These are phyloP conservation scores for Debaryomyces sp. DNA, from an alignment of 1,139 yeast genomes.

Conservation along the genomic window DNA sequence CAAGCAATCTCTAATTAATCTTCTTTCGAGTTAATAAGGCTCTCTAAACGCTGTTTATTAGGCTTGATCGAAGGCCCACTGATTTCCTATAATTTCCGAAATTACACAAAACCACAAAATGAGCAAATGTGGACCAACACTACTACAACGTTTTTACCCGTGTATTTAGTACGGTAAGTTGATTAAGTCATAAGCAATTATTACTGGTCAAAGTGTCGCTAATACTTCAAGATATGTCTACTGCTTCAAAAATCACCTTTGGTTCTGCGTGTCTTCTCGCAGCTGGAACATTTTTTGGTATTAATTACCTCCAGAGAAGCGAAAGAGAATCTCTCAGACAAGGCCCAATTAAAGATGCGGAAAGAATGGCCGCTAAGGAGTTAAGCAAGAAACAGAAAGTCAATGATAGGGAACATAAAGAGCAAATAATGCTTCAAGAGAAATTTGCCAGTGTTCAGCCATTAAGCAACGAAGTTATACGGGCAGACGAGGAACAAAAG, in stretches of 20 bases:
- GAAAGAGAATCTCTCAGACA: constrained; percentile 73
- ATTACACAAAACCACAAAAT: constrained; percentile 1
- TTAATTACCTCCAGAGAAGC: constrained; percentile 65
- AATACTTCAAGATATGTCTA: constrained; percentile 51
- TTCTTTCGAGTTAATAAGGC: background rate
- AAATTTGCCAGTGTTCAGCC: constrained; percentile 71
- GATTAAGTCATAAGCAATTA: background rate
- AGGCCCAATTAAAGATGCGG: constrained; percentile 81
- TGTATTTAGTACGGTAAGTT: background rate
- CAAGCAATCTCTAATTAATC: background rate
- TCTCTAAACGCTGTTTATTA: background rate
- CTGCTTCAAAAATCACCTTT: constrained; percentile 71
- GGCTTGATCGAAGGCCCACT: background rate
- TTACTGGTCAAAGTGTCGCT: background rate
- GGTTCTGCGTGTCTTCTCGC: constrained; percentile 59
- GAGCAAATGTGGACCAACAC: constrained; percentile 1
- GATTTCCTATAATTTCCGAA: constrained; percentile 5
- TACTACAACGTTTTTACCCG: background rate
- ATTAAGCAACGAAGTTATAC: constrained; percentile 43
- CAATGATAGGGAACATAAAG: constrained; percentile 73
- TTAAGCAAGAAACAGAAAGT: constrained; percentile 44
- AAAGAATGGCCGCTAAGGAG: constrained; percentile 51
- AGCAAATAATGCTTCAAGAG: constrained; percentile 67
- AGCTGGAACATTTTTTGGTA: constrained; percentile 61
- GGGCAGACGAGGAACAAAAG: constrained; percentile 28